Evolutionary conservation across 192 early-diverging fungal species (phyloP).

Genomic region (Fimicolochytrium jonesii): DNA sequence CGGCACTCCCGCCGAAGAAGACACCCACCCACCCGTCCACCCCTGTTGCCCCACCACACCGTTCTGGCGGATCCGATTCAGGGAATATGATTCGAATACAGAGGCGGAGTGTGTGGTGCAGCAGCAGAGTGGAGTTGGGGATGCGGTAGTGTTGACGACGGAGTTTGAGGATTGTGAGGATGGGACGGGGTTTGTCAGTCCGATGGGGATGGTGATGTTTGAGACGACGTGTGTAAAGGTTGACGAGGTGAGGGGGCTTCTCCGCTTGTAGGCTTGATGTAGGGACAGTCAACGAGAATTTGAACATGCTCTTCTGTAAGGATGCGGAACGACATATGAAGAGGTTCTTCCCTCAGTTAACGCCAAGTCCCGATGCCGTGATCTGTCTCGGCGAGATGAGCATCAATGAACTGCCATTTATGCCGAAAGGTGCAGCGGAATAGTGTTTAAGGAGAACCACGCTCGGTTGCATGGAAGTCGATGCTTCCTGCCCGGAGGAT

Average conservation of each 20-base stretch:
- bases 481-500: no score
- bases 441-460: no score
- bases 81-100: conserved; percentile 4
- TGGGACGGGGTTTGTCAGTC: neutral
- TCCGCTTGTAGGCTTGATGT: no score
- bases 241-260: conserved; percentile 4
- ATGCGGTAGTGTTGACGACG: neutral
- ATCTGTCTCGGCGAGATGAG: conserved; percentile 21
- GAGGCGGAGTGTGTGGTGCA: conserved; percentile 10
- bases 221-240: conserved; percentile 16
- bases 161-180: conserved; percentile 12
- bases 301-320: no score
- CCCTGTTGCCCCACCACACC: conserved; percentile 13
- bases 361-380: conserved; percentile 2
- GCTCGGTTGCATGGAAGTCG: no score
- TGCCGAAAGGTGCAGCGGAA: no score
- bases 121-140: neutral
- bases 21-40: conserved; percentile 10
- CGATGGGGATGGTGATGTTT: conserved; percentile 8
- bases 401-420: conserved; percentile 2
- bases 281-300: no score
- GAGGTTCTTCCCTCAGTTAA: conserved; percentile 12
- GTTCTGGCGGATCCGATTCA: conserved; percentile 9
- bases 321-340: conserved; percentile 15
- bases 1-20: conserved; percentile 2